phyloP scores from a whole-genome alignment of 495 filamentous ascomycete species.

The Acidiella bohemica region DNA sequence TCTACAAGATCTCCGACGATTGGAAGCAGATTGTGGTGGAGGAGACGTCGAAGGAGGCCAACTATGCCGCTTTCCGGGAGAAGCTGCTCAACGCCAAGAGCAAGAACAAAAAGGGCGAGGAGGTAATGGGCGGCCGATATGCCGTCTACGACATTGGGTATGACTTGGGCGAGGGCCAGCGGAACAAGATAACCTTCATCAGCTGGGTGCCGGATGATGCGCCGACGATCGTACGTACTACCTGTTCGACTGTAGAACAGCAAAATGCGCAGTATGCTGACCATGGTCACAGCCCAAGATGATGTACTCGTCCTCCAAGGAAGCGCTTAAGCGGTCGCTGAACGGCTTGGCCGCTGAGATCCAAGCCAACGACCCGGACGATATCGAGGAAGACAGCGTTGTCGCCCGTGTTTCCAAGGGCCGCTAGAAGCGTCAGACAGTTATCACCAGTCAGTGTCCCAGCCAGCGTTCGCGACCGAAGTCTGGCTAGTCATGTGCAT shows the following conservation, averaged over 20 bases:
- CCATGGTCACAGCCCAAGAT: conserved; percentile 58
- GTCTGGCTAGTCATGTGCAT: too few species aligned
- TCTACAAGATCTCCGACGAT: conserved; percentile 93
- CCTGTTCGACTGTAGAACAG: background rate
- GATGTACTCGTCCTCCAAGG: conserved; percentile 95
- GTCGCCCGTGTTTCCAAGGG: conserved; percentile 72
- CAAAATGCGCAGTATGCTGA: conserved; percentile 10
- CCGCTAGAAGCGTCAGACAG: conserved; percentile 27
- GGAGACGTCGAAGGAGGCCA: conserved; percentile 41
- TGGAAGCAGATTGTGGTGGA: conserved; percentile 78
- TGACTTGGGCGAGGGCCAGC: conserved; percentile 70
- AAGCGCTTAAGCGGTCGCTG: conserved; percentile 75
- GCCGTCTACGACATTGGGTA: conserved; percentile 91
- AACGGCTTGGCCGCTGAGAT: conserved; percentile 66
- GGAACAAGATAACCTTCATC: conserved; percentile 94
- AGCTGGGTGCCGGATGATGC: conserved; percentile 83
- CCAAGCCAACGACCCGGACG: conserved; percentile 84
- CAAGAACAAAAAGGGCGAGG: conserved; percentile 49
- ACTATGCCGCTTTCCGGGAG: conserved; percentile 50
- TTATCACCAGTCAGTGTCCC: too few species aligned
- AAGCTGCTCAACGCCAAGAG: conserved; percentile 56
- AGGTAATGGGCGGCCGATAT: conserved; percentile 59
- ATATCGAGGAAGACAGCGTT: conserved; percentile 74
- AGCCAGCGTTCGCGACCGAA: too few species aligned
- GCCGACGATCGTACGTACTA: conserved; percentile 55